Evolutionary conservation across 176 grass and related monocot species (phyloP).

Genomic region (Metroxylon sagu): DNA sequence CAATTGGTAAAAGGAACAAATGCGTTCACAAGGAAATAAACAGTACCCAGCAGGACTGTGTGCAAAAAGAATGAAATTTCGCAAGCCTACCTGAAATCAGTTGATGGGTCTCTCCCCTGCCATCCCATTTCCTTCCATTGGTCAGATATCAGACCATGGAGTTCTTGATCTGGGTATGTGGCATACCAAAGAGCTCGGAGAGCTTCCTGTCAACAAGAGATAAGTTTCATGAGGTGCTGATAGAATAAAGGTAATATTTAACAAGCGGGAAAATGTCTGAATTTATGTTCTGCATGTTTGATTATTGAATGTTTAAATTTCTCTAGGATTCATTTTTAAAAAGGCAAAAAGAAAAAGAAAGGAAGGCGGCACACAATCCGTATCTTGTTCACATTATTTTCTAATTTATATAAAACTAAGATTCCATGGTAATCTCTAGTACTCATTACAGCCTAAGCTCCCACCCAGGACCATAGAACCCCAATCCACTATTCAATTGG

Average conservation of each 20-base stretch:
- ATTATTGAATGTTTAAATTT: too few species aligned
- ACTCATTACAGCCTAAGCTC: too few species aligned
- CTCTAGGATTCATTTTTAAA: too few species aligned
- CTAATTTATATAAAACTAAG: too few species aligned
- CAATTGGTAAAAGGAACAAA: neutral
- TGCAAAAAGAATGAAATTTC: neutral
- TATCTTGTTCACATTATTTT: too few species aligned
- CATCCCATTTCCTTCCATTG: constrained; percentile 99
- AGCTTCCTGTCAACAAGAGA: constrained; percentile 52
- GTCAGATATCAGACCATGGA: constrained; percentile 80
- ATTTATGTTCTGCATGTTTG: too few species aligned
- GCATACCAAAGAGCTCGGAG: constrained; percentile 91
- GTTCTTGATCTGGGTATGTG: constrained; percentile 90
- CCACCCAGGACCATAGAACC: too few species aligned
- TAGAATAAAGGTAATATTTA: neutral
- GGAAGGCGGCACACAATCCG: too few species aligned
- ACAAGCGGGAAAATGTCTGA: neutral
- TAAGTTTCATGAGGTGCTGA: too few species aligned
- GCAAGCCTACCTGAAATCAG: constrained; percentile 59
- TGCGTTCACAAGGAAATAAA: neutral
- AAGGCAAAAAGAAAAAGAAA: too few species aligned
- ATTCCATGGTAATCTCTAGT: too few species aligned
- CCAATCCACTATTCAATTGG: too few species aligned
- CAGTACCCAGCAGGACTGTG: neutral
- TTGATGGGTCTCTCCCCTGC: constrained; percentile 98